Evolutionary conservation across 192 early-diverging fungal genomes (phyloP), one percentile per base, ranked within the genome.

Genomic region (Lobosporangium transversale): DNA sequence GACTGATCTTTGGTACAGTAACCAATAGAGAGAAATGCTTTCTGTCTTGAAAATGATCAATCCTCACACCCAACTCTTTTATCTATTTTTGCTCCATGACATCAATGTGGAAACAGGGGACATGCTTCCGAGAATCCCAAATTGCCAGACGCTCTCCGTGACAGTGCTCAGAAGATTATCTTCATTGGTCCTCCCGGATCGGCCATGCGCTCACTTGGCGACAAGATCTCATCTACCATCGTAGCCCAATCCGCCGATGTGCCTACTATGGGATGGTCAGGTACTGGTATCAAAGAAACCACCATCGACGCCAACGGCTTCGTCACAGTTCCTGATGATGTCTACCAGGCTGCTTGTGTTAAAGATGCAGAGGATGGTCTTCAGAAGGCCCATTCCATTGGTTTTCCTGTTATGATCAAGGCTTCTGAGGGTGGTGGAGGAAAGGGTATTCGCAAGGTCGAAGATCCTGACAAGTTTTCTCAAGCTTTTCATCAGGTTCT

Each of bases 221-320:
- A 99, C 83, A 99, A 99, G 81, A 99, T 99, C 70, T 97, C 97
- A 17, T 99, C 97, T 27, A 98, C 97, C 6, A 97, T 99, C 65
- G 97, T 99, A 26, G 97, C 97, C 21, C 97, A 99, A 84, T 91
- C 90, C 60, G 97, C 97, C 37, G 79, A 97, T 43, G 95, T 99
- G 29, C 97, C 97, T 48, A 97, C 95, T 42, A 94, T 97, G 87
- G 89, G 89, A 48, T 99, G 97, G 97, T 91, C 88, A 78, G 97
- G 97, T 59, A 85, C 88, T 56, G 95, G 94, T 15, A 87, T 99
- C 63, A 89, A 83, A 21, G 86, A 91, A 49, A 93, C 91, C 32
- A 80, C 62, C 20, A 73, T 81, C 44, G 91, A 97, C 73, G 74
- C 83, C 21, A 70, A 87, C 32, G 93, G 93, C 43, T 89, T 91